Evolutionary conservation across 2,329 filamentous ascomycete species (phyloP), one percentile per base, ranked within the genome.

Genomic region (Cladosporium colombiae): DNA sequence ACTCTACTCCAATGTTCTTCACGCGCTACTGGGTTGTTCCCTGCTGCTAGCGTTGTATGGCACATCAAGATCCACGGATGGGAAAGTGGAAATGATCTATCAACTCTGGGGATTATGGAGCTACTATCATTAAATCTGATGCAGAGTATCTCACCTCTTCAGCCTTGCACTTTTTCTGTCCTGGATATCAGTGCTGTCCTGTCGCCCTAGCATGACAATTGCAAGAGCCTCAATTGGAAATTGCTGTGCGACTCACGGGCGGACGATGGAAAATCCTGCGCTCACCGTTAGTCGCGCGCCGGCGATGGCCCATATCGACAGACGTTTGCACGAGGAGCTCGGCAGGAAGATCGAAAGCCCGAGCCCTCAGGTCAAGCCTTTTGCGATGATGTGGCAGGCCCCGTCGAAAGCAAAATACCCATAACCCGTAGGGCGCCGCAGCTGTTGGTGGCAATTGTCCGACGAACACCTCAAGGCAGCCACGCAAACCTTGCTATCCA

Each of bases 11-110:
- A 49, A 31, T 16, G 25, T n/a, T 61, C 58, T 61, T 61, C 58
- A 61, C 52, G 14, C 25, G 40, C 58, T 61, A 61, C 58, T 29
- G 40, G 58, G 58, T 61, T 50, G 6, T 61, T 61, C 58, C 58
- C 25, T 61, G 58, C 40, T 31, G 16, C 27, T 33, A 31, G 25
- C 29, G 37, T 18, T n/a, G 27, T 29, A 16, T 29, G 23, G 33
- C 29, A 49, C 58, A 6, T 49, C 18, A 27, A 61, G 37, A 33
- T 49, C 40, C 40, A 49, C 37, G 37, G 27, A 49, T 23, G n/a
- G 40, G 40, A 61, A 49, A 33, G 37, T 61, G 27, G 58, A 61
- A 61, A 33, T 61, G 58, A 50, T 50, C 40, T 57, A 23, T 35
- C 33, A 57, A 25, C n/a, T 57, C 55, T 57, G 55, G 55, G 55